phyloP scores from a whole-genome alignment of 2,329 filamentous ascomycete genomes.

The Apiospora hydei region DNA sequence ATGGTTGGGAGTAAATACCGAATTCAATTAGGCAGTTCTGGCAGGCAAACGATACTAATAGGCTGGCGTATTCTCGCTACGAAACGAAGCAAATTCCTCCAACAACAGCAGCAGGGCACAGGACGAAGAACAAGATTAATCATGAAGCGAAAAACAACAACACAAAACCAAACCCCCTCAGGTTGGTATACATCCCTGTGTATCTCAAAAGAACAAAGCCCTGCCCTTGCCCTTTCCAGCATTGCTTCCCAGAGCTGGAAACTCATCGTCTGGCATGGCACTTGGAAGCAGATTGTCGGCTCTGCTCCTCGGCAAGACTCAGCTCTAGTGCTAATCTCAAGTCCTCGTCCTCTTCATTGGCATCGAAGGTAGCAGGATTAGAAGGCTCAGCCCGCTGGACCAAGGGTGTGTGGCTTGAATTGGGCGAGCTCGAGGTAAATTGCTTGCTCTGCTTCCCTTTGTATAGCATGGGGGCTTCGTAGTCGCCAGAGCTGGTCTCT shows the following conservation, averaged over 20 bases:
- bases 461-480: constrained; percentile 59
- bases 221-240: constrained; percentile 37
- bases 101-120: not conserved
- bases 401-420: constrained; percentile 29
- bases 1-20: not conserved
- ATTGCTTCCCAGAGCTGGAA: constrained; percentile 36
- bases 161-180: not conserved
- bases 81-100: not conserved
- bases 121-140: constrained; percentile 22
- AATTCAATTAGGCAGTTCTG: not conserved
- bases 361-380: constrained; percentile 24
- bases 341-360: constrained; percentile 45
- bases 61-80: not conserved
- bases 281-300: constrained; percentile 36
- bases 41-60: not conserved
- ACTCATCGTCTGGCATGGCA: constrained; percentile 36
- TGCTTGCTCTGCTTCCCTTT: constrained; percentile 53
- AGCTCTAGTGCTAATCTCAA: constrained; percentile 66
- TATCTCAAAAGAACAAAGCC: constrained; percentile 13
- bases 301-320: constrained; percentile 64
- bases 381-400: not conserved
- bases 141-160: constrained; percentile 27
- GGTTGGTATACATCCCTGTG: not conserved
- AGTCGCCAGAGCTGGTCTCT: constrained; percentile 55
- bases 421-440: constrained; percentile 43